These are phyloP conservation scores for Athelia psychrophila DNA, from an alignment of 1,284 basidiomycete species.

Conservation along the genomic window DNA sequence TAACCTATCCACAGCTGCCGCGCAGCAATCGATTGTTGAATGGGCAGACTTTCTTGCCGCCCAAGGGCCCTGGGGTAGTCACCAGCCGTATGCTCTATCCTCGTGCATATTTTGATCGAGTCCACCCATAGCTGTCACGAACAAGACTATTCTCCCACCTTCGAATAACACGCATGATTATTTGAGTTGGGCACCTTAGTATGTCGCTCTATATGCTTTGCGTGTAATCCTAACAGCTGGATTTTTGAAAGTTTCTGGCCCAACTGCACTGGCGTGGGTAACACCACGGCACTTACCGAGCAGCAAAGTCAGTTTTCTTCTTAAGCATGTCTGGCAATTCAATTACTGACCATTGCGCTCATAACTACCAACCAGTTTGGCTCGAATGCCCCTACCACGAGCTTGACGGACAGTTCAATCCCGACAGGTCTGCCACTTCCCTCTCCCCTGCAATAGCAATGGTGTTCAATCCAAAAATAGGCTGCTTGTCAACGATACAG, in stretches of 20 bases:
- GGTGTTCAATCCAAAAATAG: slow-evolving; percentile 1
- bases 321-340: not conserved
- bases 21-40: slow-evolving; percentile 38
- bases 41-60: slow-evolving; percentile 42
- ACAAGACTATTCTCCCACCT: slow-evolving; percentile 36
- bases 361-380: slow-evolving; percentile 12
- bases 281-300: slow-evolving; percentile 42
- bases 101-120: slow-evolving; percentile 1
- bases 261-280: slow-evolving; percentile 47
- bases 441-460: too few species aligned
- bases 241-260: slow-evolving; percentile 50
- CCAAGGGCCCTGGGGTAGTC: slow-evolving; percentile 55
- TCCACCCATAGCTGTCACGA: slow-evolving; percentile 31
- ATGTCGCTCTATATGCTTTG: slow-evolving; percentile 12
- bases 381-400: slow-evolving; percentile 22
- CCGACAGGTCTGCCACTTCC: slow-evolving; percentile 15
- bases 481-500: slow-evolving; percentile 6
- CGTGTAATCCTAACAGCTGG: slow-evolving; percentile 1
- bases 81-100: not conserved
- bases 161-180: slow-evolving; percentile 47
- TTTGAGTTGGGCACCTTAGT: slow-evolving; percentile 58
- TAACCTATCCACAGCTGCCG: slow-evolving; percentile 34
- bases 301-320: slow-evolving; percentile 36
- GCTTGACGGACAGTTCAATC: slow-evolving; percentile 31
- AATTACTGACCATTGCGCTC: not conserved